Evolutionary conservation across 208 protist genomes (phyloP), one percentile per base, ranked within the genome.

Genomic region (Angomonas ambiguus): DNA sequence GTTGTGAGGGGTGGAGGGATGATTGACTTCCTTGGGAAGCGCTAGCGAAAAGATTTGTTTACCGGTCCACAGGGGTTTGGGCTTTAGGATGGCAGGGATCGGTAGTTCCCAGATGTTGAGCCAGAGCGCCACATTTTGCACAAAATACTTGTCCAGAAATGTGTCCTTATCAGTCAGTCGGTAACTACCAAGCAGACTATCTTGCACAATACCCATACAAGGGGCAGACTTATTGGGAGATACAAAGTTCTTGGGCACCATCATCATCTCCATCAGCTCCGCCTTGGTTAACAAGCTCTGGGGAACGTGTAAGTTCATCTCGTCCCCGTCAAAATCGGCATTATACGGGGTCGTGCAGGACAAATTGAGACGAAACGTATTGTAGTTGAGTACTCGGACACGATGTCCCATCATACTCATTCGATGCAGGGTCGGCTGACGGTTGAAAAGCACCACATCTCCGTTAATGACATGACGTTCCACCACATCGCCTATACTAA

Each of bases 301-400:
- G 18, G 98, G 98, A 10, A 99, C 95, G 80, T 99, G 99, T 59
- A 99, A 70, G 82, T 99, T 99, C 99, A 99, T 99, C 83, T 99
- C 99, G 79, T 99, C 99, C 56, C 99, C 99, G 83, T 99, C 99
- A 71, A 99, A 99, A 79, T 99, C 99, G 28, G 99, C 99, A 82
- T 99, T 99, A 82, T 99, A 99, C 49, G 99, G 98, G 32, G 98
- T 97, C 0, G 98, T 99, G 60, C 98, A 98, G 32, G 87, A 98
- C 4, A 99, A 86, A 83, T 99, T 99, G 2, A 99, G 83, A 64
- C 99, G 93, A 74, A 99, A 99, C 8, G 99, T 99, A 38, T 96
- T 98, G 82, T 98, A 99, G 62, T 98, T 98, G 59, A 99, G 88
- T 51, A 99, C 87, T 24, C 94, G 96, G 20, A 97, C 83, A n/a